Base-by-base conservation (phyloP, 805 yeast species). In the Ogataea chonburiensis region DNA sequence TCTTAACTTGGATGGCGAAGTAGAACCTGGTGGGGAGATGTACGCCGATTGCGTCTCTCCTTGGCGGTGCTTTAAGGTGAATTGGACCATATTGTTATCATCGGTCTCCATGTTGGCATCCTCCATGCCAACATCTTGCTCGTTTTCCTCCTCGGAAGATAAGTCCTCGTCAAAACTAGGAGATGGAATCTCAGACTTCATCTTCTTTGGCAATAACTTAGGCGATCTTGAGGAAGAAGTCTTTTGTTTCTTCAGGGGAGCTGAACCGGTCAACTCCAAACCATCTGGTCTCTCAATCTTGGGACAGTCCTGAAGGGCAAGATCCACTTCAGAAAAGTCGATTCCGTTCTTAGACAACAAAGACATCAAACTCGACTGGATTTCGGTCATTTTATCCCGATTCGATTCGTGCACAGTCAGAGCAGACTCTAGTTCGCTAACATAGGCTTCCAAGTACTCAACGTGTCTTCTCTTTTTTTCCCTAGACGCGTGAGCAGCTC, bases 401-500 rank as follows among this genome's bases (percentile, higher is more conserved):
- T 49, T 47, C 5, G 28, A 14, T 21, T 47, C 40, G 24, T 43
- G 50, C 7, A 29, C 25, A 2, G 30, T 12, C 4, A 52, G 24
- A 15, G 46, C 36, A 17, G 29, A 19, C 43, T 70, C 77, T 48
- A 76, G 61, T 21, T 61, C 55, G 26, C 58, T 49, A 24, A 73
- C 79, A 47, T 75, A 76, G 24, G 67, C 60, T 62, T 91, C 97
- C 49, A 93, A 71, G 45, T 76, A 79, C 62, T 88, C 96, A 39
- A 93, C 82, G 58, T 91, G 95, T 56, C 80, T 77, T 58, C 98
- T 77, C 75, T 91, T 91, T 76, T 91, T 89, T 58, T 93, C 98
- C 49, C 98, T 77, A 18, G 96, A 86, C 35, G 96, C 95, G 60
- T 91, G 98, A 31, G 98, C 98, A 11, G 98, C 98, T 58, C 91